A percentile compares a stretch with the other conserved stretches of the same genome.
Evolutionary conservation across 176 grass and related monocot species (phyloP).

Genomic region (Pontederia crassipes): DNA sequence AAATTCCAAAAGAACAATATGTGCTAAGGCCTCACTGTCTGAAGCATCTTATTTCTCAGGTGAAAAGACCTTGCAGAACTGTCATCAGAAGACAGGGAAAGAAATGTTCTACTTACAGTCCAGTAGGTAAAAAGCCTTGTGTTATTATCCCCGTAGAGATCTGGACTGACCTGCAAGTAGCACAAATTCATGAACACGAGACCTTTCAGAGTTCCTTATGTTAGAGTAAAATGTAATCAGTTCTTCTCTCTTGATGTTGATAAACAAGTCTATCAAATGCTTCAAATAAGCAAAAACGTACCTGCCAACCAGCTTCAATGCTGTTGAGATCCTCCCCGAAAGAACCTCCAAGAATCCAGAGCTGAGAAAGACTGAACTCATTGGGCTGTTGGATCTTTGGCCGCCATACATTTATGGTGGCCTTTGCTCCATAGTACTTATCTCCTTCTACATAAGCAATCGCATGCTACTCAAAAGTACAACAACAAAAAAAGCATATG

Average conservation of each 20-base stretch:
- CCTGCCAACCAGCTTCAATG: slow-evolving; percentile 15
- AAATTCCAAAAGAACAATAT: neutral
- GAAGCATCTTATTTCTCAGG: too few species aligned
- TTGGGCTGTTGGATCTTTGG: neutral
- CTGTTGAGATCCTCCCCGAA: neutral
- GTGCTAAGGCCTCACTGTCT: neutral
- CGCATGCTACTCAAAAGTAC: slow-evolving; percentile 6
- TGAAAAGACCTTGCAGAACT: neutral
- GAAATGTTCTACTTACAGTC: slow-evolving; percentile 1
- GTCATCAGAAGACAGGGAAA: neutral
- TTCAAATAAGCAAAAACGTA: neutral
- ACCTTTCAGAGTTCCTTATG: too few species aligned
- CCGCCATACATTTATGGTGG: slow-evolving; percentile 10
- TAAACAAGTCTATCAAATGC: neutral
- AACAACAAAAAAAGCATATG: neutral
- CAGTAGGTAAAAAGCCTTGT: slow-evolving; percentile 9
- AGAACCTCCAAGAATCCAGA: slow-evolving; percentile 7
- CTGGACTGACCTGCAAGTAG: slow-evolving; percentile 2
- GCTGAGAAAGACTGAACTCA: slow-evolving; percentile 14
- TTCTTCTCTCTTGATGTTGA: too few species aligned
- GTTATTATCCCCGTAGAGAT: slow-evolving; percentile 3
- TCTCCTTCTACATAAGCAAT: slow-evolving; percentile 6
- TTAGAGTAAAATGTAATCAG: neutral
- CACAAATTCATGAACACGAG: neutral
- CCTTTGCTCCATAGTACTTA: slow-evolving; percentile 11